Conservation (phyloP, 1,139 yeast genomes). For the Tardiomyces depauwii region DNA sequence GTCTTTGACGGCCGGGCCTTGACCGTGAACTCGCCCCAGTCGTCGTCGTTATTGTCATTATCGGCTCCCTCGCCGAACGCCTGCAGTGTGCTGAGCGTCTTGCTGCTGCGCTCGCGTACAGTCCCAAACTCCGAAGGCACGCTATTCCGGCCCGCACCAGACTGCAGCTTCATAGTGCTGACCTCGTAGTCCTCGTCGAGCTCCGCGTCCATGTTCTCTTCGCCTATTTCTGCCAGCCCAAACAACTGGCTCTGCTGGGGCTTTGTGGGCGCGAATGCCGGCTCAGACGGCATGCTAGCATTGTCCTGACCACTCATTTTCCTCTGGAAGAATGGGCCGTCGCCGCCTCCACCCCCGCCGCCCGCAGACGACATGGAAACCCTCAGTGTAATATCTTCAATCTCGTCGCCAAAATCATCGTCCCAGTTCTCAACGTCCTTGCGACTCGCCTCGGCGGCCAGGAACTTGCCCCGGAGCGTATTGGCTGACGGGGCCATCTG, state of each 20-base stretch:
- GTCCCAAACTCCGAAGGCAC: not conserved
- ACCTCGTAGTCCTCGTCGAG: not conserved
- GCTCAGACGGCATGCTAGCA: not conserved
- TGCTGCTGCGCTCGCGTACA: not conserved
- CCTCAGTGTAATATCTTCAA: not conserved
- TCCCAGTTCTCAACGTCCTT: slow-evolving; percentile 1
- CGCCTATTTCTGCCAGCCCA: not conserved
- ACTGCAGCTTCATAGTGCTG: not conserved
- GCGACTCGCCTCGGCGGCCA: not conserved
- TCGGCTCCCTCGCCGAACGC: not conserved
- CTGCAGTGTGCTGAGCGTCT: not conserved
- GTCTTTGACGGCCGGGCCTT: not conserved
- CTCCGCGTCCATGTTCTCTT: not conserved
- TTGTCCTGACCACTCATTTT: not conserved
- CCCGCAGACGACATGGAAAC: not conserved
- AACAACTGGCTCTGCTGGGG: not conserved
- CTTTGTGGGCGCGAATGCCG: not conserved
- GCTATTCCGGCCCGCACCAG: not conserved
- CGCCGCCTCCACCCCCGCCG: not conserved
- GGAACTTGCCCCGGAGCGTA: not conserved
- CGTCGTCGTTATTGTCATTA: not conserved
- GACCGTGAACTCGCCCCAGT: not conserved
- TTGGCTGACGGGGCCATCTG: not conserved
- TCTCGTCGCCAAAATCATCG: not conserved
- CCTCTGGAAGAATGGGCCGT: not conserved